Conservation (phyloP, 352 stramenopile species). For the Paralagenidium karlingii region DNA sequence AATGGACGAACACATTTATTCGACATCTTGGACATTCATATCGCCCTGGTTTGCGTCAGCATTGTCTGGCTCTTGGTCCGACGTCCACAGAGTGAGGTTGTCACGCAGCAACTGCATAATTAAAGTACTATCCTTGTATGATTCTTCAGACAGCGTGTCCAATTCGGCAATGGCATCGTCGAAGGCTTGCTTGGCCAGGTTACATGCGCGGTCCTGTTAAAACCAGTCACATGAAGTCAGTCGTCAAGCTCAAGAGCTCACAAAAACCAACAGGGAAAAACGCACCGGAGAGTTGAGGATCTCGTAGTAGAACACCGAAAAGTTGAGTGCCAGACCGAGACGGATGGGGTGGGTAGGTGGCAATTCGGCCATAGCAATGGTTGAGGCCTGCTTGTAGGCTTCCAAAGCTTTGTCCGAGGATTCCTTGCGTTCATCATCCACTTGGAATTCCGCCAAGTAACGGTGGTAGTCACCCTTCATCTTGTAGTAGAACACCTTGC, state of each 20-base stretch:
- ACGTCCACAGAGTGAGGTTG: conserved; percentile 99
- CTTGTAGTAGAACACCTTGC: conserved; percentile 99
- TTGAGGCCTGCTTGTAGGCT: conserved; percentile 67
- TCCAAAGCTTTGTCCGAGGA: conserved; percentile 79
- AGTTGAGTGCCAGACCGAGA: conserved; percentile 98
- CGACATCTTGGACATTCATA: conserved; percentile 76
- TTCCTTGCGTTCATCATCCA: conserved; percentile 90
- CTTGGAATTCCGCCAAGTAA: conserved; percentile 98
- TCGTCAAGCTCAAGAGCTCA: conserved; percentile 69
- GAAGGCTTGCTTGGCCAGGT: conserved; percentile 95
- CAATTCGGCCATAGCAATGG: conserved; percentile 92
- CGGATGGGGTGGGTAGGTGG: conserved; percentile 98
- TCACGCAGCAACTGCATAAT: conserved; percentile 99
- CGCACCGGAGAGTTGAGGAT: conserved; percentile 97
- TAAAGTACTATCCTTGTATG: conserved; percentile 98
- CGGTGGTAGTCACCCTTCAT: conserved; percentile 99
- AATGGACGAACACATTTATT: conserved; percentile 17
- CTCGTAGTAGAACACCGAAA: conserved; percentile 99
- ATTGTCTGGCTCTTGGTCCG: conserved; percentile 86
- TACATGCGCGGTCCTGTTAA: conserved; percentile 88
- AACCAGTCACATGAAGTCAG: too few species aligned
- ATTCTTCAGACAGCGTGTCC: conserved; percentile 98
- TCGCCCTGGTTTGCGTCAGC: conserved; percentile 86
- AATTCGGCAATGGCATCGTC: conserved; percentile 99
- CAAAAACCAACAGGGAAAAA: too few species aligned